These are phyloP conservation scores for Penicillium chermesinum DNA, from an alignment of 495 filamentous ascomycete genomes.

Conservation along the genomic window DNA sequence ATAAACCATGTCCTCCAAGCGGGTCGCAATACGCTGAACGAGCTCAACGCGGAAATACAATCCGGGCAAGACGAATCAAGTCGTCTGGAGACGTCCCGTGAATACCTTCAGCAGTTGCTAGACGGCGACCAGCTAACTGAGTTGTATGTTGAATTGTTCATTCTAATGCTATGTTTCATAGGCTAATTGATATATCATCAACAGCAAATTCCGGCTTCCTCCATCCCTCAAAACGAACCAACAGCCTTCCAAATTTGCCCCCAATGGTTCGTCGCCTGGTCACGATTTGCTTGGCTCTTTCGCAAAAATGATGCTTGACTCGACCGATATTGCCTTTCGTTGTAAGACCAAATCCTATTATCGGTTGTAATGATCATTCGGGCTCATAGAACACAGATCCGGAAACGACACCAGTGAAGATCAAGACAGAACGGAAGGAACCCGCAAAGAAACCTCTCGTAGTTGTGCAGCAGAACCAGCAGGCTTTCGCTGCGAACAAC, in stretches of 20 bases:
- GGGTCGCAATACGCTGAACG: constrained; percentile 38
- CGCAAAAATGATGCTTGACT: constrained; percentile 53
- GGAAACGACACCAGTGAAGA: constrained; percentile 23
- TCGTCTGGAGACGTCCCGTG: constrained; percentile 44
- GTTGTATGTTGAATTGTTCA: constrained; percentile 50
- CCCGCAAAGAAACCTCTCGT: constrained; percentile 7
- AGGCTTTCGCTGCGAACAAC: constrained; percentile 17
- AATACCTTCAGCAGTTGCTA: constrained; percentile 65
- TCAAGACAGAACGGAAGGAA: constrained; percentile 19
- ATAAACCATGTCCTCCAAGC: constrained; percentile 43
- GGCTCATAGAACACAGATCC: constrained; percentile 32
- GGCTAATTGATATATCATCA: constrained; percentile 17
- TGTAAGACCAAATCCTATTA: constrained; percentile 35
- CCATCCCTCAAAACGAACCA: constrained; percentile 19
- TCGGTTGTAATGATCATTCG: background rate
- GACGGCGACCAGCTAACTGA: constrained; percentile 63
- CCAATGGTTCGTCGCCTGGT: constrained; percentile 18
- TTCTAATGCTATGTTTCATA: background rate
- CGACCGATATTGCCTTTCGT: constrained; percentile 49
- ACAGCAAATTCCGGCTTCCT: constrained; percentile 66
- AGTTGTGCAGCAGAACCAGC: constrained; percentile 23
- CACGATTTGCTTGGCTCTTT: constrained; percentile 47
- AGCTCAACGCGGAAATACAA: constrained; percentile 37
- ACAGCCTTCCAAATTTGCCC: constrained; percentile 11
- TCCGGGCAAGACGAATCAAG: constrained; percentile 36